Evolutionary conservation across 129 eudicot genomes (phyloP).

Genomic region (Pulicaria dysenterica): DNA sequence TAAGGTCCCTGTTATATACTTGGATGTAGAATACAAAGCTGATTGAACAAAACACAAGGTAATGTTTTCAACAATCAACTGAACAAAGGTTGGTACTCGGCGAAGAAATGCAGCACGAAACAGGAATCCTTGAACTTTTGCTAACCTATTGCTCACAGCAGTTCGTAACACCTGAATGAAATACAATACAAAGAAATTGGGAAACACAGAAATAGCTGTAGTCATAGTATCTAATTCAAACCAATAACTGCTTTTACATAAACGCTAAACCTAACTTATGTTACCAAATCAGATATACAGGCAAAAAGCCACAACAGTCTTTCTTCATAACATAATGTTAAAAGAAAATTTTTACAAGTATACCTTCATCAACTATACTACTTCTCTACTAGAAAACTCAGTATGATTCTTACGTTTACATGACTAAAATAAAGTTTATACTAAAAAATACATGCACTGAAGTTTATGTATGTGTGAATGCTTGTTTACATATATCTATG

Average conservation of each 20-base stretch:
- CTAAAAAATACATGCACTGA: neutral
- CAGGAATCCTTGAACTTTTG: slow-evolving; percentile 97
- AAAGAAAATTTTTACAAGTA: neutral
- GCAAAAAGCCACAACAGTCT: slow-evolving; percentile 4
- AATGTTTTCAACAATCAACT: slow-evolving; percentile 86
- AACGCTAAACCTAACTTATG: neutral
- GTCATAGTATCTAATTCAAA: slow-evolving; percentile 1
- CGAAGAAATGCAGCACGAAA: slow-evolving; percentile 99
- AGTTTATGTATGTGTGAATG: neutral
- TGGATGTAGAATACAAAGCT: slow-evolving; percentile 87
- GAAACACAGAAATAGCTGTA: slow-evolving; percentile 14
- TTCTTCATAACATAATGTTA: neutral
- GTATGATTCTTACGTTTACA: neutral
- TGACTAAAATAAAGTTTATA: neutral
- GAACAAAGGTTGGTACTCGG: slow-evolving; percentile 89
- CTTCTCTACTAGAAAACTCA: neutral
- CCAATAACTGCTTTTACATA: neutral
- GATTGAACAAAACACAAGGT: slow-evolving; percentile 86
- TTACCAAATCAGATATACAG: neutral
- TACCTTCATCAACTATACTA: neutral
- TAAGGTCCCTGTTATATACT: slow-evolving; percentile 95
- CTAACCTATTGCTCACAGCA: slow-evolving; percentile 97
- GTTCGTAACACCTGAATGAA: slow-evolving; percentile 85
- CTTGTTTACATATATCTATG: neutral
- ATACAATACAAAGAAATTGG: slow-evolving; percentile 14